Evolutionary conservation across 306 rosid genomes (phyloP), one percentile per base, ranked within the genome.

Genomic region (Vigna angularis): DNA sequence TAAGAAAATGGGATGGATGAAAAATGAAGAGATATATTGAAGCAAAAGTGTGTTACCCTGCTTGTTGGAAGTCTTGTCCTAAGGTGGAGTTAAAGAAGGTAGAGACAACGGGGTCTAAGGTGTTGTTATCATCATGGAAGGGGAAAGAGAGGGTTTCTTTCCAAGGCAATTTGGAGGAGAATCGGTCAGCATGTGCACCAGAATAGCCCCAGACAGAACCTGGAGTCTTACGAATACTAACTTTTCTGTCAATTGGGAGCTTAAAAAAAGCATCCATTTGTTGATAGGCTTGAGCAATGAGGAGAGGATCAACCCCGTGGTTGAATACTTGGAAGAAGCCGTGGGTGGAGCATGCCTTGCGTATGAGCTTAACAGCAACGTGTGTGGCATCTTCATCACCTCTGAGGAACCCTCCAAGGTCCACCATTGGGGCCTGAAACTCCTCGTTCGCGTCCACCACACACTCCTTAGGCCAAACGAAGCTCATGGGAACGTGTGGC

Each of bases 81-180:
- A 87, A 47, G 13, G 63, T 75, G 72, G 90, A 79, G 20, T 14
- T 68, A 61, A 90, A 92, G 84, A 81, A 88, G 59, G 83, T 81
- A 6, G 51, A 57, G 13, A 92, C 95, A 7, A 77, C 78, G 0
- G 86, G 79, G 17, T 72, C 57, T 0, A 68, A n/a, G 15, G 65
- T 28, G 38, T 9, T 55, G 61, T 74, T 53, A 4, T 85, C 78
- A 72, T 68, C 78, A 72, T 68, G 72, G 50, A 77, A 88, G 3
- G 77, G 86, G 61, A 91, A 93, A 51, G 98, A 87, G 20, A 93
- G 72, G 18, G 98, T 88, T 75, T 93, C 97, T 82, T 91, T 93
- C 98, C 97, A 93, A 0, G 97, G 96, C 13, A 90, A 75, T 34
- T 79, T 91, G 3, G 96, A 81, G 1, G 92, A 79, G 82, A 88